Evolutionary conservation across 2,329 filamentous ascomycete genomes (phyloP), one percentile per base, ranked within the genome.

Genomic region (Colletotrichum eleusines): DNA sequence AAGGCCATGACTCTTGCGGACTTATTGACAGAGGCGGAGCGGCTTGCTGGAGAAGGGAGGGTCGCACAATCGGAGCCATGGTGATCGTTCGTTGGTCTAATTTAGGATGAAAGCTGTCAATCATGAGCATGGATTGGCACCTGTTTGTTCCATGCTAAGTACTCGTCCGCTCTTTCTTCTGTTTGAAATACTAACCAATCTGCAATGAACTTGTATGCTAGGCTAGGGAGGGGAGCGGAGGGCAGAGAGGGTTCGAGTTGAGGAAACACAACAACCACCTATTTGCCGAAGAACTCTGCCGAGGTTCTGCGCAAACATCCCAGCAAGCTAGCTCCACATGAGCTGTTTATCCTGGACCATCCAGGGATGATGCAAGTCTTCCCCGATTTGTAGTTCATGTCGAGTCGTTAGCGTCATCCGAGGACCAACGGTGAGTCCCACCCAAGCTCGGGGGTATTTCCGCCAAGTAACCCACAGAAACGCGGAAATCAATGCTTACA

Each of bases 211-310:
- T 40, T 9, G 20, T 51, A 40, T 18, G 6, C 16, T 7, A n/a
- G 12, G 23, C 16, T 33, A 18, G 53, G n/a, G 40, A n/a, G 18
- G 50, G 11, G 44, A 5, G n/a, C n/a, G n/a, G 44, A 44, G 20
- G 5, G 7, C n/a, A n/a, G n/a, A n/a, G 28, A 53, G 26, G 50
- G 23, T 26, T 18, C 18, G 7, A 5, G 31, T 68, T 58, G 64
- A 71, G 69, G 46, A 63, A 53, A 68, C 42, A 42, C 35, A 53
- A 20, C 14, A 33, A 53, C 20, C 23, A 50, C 23, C 48, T 40
- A 28, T 54, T 63, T 68, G 69, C 65, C 69, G 69, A 71, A 33
- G 46, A 63, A 40, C 57, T 35, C 69, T 69, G 69, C 64, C 69
- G 69, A 71, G 46, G 28, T 44, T 63, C 69, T 23, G 28, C 35